A percentile compares a stretch with the other conserved stretches of the same genome.
These are phyloP conservation scores for Boletus reticuloceps DNA, from an alignment of 768 basidiomycete genomes.

Conservation along the genomic window DNA sequence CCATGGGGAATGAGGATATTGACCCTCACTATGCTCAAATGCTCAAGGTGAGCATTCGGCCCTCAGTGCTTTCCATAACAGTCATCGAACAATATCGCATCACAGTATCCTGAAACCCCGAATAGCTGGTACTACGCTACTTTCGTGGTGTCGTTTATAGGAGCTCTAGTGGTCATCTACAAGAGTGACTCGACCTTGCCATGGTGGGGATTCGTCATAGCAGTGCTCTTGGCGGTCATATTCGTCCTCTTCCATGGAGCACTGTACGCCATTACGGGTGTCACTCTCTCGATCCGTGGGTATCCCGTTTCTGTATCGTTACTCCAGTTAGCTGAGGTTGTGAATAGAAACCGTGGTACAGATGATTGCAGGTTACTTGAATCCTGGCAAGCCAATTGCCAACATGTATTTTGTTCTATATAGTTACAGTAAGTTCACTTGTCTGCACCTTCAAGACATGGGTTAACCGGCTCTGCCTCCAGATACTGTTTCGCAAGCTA, in stretches of 20 bases:
- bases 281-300: constrained; percentile 15
- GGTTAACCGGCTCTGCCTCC: constrained; percentile 31
- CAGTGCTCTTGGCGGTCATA: constrained; percentile 46
- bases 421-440: constrained; percentile 39
- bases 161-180: constrained; percentile 55
- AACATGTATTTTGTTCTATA: constrained; percentile 44
- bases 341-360: constrained; percentile 28
- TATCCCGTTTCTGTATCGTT: not conserved
- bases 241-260: constrained; percentile 54
- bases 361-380: constrained; percentile 37
- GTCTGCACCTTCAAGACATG: constrained; percentile 33
- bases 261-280: constrained; percentile 48
- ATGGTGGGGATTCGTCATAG: constrained; percentile 58
- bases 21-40: constrained; percentile 61
- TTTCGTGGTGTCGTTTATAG: constrained; percentile 36
- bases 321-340: not conserved
- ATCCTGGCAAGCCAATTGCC: constrained; percentile 37
- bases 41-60: constrained; percentile 29
- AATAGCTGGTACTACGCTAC: constrained; percentile 33
- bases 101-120: constrained; percentile 33
- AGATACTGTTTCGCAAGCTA: constrained; percentile 51
- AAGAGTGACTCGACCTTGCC: constrained; percentile 51
- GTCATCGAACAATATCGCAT: not conserved
- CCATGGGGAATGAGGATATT: constrained; percentile 38
- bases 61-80: constrained; percentile 14